Base-by-base conservation (phyloP, 495 filamentous ascomycete genomes). In the Stereocaulon alpinum region DNA sequence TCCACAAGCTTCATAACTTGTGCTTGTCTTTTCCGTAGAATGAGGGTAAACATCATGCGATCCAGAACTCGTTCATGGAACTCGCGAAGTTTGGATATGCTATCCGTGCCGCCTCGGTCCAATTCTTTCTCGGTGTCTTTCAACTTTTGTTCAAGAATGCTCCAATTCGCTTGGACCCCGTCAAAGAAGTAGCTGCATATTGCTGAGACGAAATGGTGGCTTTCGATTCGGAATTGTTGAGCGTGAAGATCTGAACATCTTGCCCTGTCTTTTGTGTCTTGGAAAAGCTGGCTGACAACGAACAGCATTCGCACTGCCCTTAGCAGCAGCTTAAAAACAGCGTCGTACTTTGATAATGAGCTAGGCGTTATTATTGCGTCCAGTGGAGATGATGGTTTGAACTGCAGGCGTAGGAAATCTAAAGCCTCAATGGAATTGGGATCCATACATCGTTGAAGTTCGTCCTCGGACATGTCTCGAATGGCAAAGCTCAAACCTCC, bases 351-450 rank as follows among this genome's bases (percentile, higher is more conserved):
- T 20, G 81, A 69, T 14, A 98, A 73, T 1, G 83, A 74, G 0
- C 71, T 67, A 0, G 80, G 72, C 0, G 87, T 88, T 27, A 98
- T 84, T 56, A 96, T 76, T 0, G 82, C 73, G 40, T 85, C 81
- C 0, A 98, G 76, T 3, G 86, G 80, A 3, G 78, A 65, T 0
- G 92, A 89, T 0, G 93, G 81, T 42, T 82, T 86, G 73, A 95
- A 98, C 54, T 89, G 84, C 4, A 98, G 74, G 3, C 86, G 82
- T 18, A 98, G 76, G 66, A 98, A 96, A 69, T 98, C 93, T 18
- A 96, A 75, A 0, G 93, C 93, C 70, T 89, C 85, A 34, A 96
- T 79, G 0, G 82, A 82, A 65, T 86, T 78, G 0, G 89, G 84
- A 66, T 96, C 81, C 73, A 89, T 83, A 68, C 86, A 88, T 62